These are phyloP conservation scores for Pseudocercospora crystallina DNA, from an alignment of 2,329 filamentous ascomycete species.

Conservation along the genomic window DNA sequence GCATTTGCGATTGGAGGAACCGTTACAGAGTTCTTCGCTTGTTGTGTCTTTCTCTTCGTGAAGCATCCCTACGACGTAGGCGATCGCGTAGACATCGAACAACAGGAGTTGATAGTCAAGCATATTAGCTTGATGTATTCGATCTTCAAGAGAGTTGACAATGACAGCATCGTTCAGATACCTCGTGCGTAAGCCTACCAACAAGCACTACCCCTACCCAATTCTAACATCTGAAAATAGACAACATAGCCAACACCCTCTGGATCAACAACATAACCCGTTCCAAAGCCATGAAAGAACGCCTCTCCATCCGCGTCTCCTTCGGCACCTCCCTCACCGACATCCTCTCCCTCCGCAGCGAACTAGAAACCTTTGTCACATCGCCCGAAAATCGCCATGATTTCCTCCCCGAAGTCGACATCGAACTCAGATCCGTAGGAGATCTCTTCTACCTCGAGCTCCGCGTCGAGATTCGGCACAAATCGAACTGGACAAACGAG, in stretches of 20 bases:
- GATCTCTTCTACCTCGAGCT: conserved; percentile 35
- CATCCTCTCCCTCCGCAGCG: conserved; percentile 29
- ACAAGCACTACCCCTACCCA: background rate
- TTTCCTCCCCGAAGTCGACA: conserved; percentile 33
- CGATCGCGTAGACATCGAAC: conserved; percentile 28
- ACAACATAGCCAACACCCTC: conserved; percentile 37
- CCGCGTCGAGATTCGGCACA: conserved; percentile 17
- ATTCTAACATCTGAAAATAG: background rate
- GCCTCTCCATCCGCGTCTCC: conserved; percentile 30
- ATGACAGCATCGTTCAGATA: conserved; percentile 33
- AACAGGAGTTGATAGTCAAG: conserved; percentile 32
- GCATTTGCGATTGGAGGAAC: conserved; percentile 93
- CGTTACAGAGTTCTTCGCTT: conserved; percentile 89
- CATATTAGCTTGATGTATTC: conserved; percentile 37
- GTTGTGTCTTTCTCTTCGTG: conserved; percentile 95
- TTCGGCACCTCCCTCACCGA: conserved; percentile 34
- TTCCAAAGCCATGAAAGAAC: conserved; percentile 38
- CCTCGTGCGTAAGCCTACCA: conserved; percentile 22
- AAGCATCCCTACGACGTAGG: conserved; percentile 83
- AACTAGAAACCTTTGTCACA: conserved; percentile 33
- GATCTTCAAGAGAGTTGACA: conserved; percentile 34
- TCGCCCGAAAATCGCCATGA: conserved; percentile 36
- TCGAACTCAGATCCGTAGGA: conserved; percentile 31
- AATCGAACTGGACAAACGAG: conserved; percentile 60
- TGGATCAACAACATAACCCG: conserved; percentile 41